Conservation (phyloP, 2,329 filamentous ascomycete species). For the Colletotrichum truncatum region DNA sequence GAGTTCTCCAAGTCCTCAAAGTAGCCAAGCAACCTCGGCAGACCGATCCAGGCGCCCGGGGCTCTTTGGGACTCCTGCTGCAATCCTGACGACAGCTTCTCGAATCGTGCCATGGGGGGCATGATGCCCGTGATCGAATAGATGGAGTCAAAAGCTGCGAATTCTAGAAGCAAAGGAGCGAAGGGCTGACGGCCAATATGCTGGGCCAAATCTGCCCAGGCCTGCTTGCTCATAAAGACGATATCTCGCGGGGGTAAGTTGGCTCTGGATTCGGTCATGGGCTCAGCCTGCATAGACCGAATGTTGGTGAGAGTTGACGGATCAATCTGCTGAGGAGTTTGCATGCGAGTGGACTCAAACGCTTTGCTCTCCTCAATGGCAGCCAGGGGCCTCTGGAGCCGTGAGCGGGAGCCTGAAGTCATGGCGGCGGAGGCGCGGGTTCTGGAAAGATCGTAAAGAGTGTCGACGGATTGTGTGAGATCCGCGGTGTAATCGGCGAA, state of each 20-base stretch:
- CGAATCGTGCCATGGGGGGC: conserved; percentile 71
- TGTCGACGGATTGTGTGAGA: conserved; percentile 81
- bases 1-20: conserved; percentile 79
- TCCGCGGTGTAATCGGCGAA: conserved; percentile 81
- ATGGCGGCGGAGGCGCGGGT: conserved; percentile 62
- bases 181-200: conserved; percentile 54
- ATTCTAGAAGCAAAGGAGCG: conserved; percentile 74
- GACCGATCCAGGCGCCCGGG: conserved; percentile 66
- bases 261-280: conserved; percentile 36
- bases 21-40: conserved; percentile 72
- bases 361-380: conserved; percentile 56
- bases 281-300: conserved; percentile 48
- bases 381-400: conserved; percentile 45
- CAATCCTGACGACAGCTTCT: conserved; percentile 68
- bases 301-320: conserved; percentile 61
- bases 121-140: conserved; percentile 70
- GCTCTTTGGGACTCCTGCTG: conserved; percentile 62
- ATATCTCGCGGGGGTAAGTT: conserved; percentile 52
- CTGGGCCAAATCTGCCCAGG: conserved; percentile 58
- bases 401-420: conserved; percentile 42
- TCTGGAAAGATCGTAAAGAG: conserved; percentile 78
- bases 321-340: conserved; percentile 69
- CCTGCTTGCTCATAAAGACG: conserved; percentile 58
- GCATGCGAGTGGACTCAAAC: conserved; percentile 69
- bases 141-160: conserved; percentile 71